Evolutionary conservation across 2,329 filamentous ascomycete genomes (phyloP), one percentile per base, ranked within the genome.

Genomic region (Aureobasidium sp.): DNA sequence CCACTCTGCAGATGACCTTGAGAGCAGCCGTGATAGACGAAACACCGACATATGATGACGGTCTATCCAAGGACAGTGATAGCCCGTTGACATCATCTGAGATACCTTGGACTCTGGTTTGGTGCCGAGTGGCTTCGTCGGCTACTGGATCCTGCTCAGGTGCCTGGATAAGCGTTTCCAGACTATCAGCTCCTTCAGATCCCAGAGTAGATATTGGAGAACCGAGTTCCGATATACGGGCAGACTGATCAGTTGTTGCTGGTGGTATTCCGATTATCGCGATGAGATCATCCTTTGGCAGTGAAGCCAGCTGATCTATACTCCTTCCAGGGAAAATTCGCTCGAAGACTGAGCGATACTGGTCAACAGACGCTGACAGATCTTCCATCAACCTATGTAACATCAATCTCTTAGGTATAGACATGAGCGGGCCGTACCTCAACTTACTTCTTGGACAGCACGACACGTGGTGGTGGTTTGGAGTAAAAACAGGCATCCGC

Each of bases 401-500:
- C 72, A 86, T 71, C 26, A 80, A 84, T 10, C 20, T 20, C 20
- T 20, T 20, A 20, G 20, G 20, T 20, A 20, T 20, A 20, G 20
- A 20, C 20, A 20, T 20, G 20, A 20, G 20, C 20, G 20, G 20
- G 20, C 20, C 20, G 20, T 20, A 20, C 20, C 20, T 8, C 2
- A 5, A n/a, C 7, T 23, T 90, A 58, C 55, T 58, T 91, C 74
- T 88, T 83, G 9, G 89, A 92, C 0, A 89, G 89, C 63, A 90
- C 87, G 10, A 90, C 84, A 64, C 88, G 80, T 72, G 90, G 87
- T 17, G 88, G 82, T 66, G 91, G 89, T 75, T 92, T 91, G 67
- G 90, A 87, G 73, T 93, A 93, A 69, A 87, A 86, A 71, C 90
- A 93, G 61, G 85, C 81, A 72, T 91, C 89, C 4, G 88, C 87